Evolutionary conservation across 1,284 basidiomycete genomes (phyloP), one percentile per base, ranked within the genome.

Genomic region (Spongispora temasekensis): DNA sequence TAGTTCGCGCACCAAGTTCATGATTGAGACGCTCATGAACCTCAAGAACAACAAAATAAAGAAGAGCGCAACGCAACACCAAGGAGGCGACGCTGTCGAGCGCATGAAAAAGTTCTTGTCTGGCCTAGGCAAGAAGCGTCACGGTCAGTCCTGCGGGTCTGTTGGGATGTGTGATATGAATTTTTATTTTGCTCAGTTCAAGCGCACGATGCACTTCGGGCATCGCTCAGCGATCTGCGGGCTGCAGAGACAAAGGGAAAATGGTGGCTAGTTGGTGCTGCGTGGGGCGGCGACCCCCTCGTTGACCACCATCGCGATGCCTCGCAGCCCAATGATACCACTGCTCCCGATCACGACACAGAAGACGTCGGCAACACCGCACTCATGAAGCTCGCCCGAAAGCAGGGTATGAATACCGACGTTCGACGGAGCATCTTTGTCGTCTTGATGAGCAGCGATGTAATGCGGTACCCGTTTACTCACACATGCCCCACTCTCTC

Each of bases 321-420:
- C 23, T 60, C 74, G 60, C 60, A 64, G 63, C 65, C 61, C 25
- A 60, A 61, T 34, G 65, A 65, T 28, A 63, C 61, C 42, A n/a
- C n/a, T n/a, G n/a, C n/a, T n/a, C n/a, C n/a, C n/a, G n/a, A n/a
- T n/a, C n/a, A n/a, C n/a, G n/a, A n/a, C n/a, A n/a, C 62, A 4
- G 67, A 72, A 7, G 68, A 78, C 68, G 51, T 73, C 61, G 65
- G 75, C 79, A 52, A 84, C 59, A 84, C 81, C 54, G 78, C 81
- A 13, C 77, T 99, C 34, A 68, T 91, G 34, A 90, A 89, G 64
- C 81, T 98, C 15, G 97, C 97, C 1, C 83, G 88, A 64, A 90
- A 89, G 71, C 97, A 99, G 72, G 97, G 97, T 25, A 99, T 99
- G 97, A 99, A 99, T 73, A 98, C 97, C 0, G 96, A 98, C 65